Conservation (phyloP, 257 asterid genomes). For the Penstemon barbatus region DNA sequence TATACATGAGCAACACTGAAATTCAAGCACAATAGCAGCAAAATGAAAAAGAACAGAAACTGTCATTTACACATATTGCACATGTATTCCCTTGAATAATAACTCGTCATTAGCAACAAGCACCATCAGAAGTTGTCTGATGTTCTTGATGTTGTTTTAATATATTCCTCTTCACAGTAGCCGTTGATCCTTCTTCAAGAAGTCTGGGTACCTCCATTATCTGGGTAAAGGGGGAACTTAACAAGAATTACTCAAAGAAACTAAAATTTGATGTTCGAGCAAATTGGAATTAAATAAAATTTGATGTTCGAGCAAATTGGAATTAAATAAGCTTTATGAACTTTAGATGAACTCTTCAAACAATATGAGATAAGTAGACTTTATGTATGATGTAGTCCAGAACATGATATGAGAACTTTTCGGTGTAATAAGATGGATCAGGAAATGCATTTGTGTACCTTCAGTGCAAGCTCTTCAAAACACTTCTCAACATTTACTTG, state of each 20-base stretch:
- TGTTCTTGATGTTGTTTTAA: slow-evolving; percentile 77
- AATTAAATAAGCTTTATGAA: neutral
- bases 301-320: too few relatives aligned
- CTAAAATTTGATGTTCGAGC: neutral
- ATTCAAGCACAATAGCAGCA: slow-evolving; percentile 31
- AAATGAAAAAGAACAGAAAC: slow-evolving; percentile 10
- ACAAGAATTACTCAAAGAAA: neutral
- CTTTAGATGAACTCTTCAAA: neutral
- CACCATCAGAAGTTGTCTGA: slow-evolving; percentile 42
- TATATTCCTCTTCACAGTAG: slow-evolving; percentile 70
- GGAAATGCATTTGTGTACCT: slow-evolving; percentile 46
- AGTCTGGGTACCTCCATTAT: slow-evolving; percentile 94
- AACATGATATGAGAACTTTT: neutral
- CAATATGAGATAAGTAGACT: neutral
- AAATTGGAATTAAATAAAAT: too few relatives aligned
- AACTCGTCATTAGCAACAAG: slow-evolving; percentile 52
- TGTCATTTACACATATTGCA: slow-evolving; percentile 29
- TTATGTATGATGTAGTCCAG: neutral
- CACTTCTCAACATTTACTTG: slow-evolving; percentile 81
- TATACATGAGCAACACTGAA: slow-evolving; percentile 10
- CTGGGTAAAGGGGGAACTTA: slow-evolving; percentile 35
- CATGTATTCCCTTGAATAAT: neutral
- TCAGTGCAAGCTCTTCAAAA: slow-evolving; percentile 73
- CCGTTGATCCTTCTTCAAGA: slow-evolving; percentile 74
- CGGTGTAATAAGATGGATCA: neutral